Base-by-base conservation (phyloP, 108 stramenopile genomes). In the Cyclotella atomus region DNA sequence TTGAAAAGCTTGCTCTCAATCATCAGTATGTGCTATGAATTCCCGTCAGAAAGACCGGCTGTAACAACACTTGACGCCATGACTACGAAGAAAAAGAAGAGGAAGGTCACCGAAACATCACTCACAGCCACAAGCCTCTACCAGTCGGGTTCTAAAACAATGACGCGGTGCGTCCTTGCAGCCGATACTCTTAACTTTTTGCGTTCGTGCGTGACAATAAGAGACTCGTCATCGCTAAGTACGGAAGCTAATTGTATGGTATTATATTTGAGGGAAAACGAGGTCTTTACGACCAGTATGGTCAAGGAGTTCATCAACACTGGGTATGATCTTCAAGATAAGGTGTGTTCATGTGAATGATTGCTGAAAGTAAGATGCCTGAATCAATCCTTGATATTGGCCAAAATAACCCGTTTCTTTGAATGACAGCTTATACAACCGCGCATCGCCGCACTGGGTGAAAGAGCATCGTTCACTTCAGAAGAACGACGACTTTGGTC, bases 121-220 rank as follows among this genome's bases (percentile, higher is more conserved):
- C 19, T 14, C 15, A 19, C 28, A 41, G 36, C 27, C 10, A 32
- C 32, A 30, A 15, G 12, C 23, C 41, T 21, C 5, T 60, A 62
- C 6, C 57, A 76, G 45, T 28, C 34, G 24, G 21, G 15, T 30
- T 44, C 79, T 72, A 78, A 75, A 70, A 72, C 73, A 38, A 36
- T 54, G 12, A 54, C 60, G 6, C 71, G 77, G 3, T 68, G 73
- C 57, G 73, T 45, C 20, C 83, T 83, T 23, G 73, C 83, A 19
- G 34, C 74, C 1, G 83, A 75, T 53, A 33, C 63, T 4, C 28
- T 73, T 0, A 55, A 75, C 19, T 70, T 64, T 17, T 59, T 83
- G 5, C 36, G 68, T 36, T 12, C 34, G 27, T 70, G 53, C 21
- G 24, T 77, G 32, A 19, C 45, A 32, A 21, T 43, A 23, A 59